Evolutionary conservation across 139 green algal species (phyloP).

Genomic region (Closterium sp.): DNA sequence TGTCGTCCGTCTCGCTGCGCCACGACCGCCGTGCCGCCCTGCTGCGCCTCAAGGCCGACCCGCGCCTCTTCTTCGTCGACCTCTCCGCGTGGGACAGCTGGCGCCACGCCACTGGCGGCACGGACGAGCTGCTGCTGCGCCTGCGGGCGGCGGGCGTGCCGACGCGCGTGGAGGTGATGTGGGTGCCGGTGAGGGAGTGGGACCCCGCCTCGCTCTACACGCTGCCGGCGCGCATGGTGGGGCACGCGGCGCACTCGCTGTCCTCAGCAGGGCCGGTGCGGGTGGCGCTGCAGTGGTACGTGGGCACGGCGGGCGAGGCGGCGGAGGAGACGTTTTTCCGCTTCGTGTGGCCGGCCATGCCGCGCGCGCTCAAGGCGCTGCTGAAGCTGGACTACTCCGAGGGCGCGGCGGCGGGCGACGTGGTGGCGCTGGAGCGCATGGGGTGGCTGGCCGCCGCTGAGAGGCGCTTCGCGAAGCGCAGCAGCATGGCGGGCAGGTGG

Average conservation of each 20-base stretch:
- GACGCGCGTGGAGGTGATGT: conserved; percentile 21
- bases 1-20: conserved; percentile 3
- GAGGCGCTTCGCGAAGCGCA: conserved; percentile 1
- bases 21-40: conserved; percentile 18
- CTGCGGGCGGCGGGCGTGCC: conserved; percentile 3
- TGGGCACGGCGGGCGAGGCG: conserved; percentile 3
- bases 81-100: neutral
- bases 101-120: conserved; percentile 4
- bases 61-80: conserved; percentile 25
- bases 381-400: conserved; percentile 13
- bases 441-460: conserved; percentile 4
- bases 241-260: neutral
- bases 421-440: neutral
- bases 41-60: conserved; percentile 16
- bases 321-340: conserved; percentile 34
- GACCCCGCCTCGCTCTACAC: neutral
- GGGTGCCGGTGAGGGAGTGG: conserved; percentile 26
- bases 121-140: neutral
- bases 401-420: neutral
- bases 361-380: neutral
- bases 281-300: conserved; percentile 23
- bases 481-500: neutral
- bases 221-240: conserved; percentile 1
- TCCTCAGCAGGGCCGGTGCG: neutral
- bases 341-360: conserved; percentile 25